Evolutionary conservation across 768 basidiomycete species (phyloP).

Genomic region (Amanita brunnescens): DNA sequence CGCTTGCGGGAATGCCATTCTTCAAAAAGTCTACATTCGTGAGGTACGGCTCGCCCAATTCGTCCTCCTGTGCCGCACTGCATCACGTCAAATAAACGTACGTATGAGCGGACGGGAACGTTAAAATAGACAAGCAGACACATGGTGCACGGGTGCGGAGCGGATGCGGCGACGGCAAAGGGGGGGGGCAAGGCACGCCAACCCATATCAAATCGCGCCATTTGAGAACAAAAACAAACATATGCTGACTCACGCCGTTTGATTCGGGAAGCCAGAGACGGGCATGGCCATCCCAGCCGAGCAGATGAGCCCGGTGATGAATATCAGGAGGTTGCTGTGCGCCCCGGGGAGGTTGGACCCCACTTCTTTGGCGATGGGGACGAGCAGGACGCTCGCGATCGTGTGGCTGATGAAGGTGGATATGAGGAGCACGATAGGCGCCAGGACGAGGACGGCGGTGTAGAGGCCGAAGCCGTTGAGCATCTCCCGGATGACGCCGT

Average conservation of each 20-base stretch:
- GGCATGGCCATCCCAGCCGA: constrained; percentile 98
- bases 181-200: neutral
- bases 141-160: neutral
- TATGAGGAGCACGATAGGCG: constrained; percentile 66
- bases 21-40: constrained; percentile 83
- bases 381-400: constrained; percentile 93
- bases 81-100: neutral
- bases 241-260: constrained; percentile 81
- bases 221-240: constrained; percentile 13
- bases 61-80: constrained; percentile 89
- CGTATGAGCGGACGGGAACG: neutral
- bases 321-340: constrained; percentile 79
- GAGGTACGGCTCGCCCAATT: constrained; percentile 84
- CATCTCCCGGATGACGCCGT: constrained; percentile 45
- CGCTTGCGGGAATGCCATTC: constrained; percentile 90
- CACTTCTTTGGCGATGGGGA: constrained; percentile 90
- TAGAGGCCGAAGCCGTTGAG: constrained; percentile 60
- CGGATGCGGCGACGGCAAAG: neutral
- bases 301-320: constrained; percentile 88
- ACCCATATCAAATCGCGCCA: neutral
- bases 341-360: constrained; percentile 66
- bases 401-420: constrained; percentile 98
- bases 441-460: constrained; percentile 62
- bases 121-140: neutral
- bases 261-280: constrained; percentile 98